Conservation (phyloP, 192 early-diverging fungal genomes). For the Rhizophlyctis rosea region DNA sequence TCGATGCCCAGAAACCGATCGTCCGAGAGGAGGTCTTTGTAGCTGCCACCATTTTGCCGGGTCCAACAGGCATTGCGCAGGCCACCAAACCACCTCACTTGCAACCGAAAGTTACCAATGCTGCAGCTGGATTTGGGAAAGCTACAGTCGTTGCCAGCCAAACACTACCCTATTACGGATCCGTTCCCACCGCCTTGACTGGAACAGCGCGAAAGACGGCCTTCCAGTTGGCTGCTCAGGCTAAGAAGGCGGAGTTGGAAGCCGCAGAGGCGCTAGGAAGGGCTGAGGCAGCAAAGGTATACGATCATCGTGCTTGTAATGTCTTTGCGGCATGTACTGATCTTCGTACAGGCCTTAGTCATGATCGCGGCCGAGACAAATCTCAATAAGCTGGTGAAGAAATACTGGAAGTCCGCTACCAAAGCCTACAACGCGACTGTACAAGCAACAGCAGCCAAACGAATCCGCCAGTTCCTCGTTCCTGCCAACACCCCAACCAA, state of each 20-base stretch:
- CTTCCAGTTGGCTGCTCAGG: background rate
- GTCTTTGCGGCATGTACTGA: background rate
- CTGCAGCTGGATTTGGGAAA: too few relatives aligned
- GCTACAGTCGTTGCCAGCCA: too few relatives aligned
- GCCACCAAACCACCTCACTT: too few relatives aligned
- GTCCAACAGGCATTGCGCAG: too few relatives aligned
- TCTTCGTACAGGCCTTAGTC: slow-evolving; percentile 15
- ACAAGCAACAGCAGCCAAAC: slow-evolving; percentile 17
- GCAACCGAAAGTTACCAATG: too few relatives aligned
- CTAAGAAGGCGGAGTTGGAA: background rate
- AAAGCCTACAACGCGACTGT: slow-evolving; percentile 25
- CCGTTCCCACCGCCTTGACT: background rate
- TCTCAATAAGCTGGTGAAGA: slow-evolving; percentile 12
- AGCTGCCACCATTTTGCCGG: too few relatives aligned
- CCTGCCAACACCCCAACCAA: slow-evolving; percentile 2
- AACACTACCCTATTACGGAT: background rate
- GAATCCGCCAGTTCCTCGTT: slow-evolving; percentile 17
- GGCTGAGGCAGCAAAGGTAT: background rate
- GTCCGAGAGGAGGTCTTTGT: too few relatives aligned
- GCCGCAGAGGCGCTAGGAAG: background rate
- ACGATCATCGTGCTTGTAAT: background rate
- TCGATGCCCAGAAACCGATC: too few relatives aligned
- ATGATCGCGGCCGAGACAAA: slow-evolving; percentile 25
- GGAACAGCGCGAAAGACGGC: background rate
- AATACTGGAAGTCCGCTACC: slow-evolving; percentile 28